These are phyloP conservation scores for Boletus semigastroideus DNA, from an alignment of 1,284 basidiomycete genomes.

Conservation along the genomic window DNA sequence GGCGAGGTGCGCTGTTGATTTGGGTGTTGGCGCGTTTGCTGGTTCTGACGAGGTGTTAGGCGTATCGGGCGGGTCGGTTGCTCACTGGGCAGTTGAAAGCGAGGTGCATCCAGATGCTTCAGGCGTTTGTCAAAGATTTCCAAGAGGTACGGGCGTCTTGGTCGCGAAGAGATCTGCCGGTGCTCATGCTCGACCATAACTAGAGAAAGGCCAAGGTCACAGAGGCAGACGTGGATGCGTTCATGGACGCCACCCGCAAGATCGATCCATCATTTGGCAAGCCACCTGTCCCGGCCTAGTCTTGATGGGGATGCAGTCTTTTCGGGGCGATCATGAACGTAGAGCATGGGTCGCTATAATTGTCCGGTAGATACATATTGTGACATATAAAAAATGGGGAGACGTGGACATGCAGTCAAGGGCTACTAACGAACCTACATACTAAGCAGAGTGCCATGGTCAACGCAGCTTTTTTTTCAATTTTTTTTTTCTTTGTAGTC, in stretches of 20 bases:
- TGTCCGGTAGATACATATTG: not conserved
- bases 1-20: conserved; percentile 72
- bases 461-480: conserved; percentile 16
- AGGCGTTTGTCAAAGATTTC: conserved; percentile 85
- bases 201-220: conserved; percentile 83
- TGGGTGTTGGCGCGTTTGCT: not conserved
- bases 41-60: conserved; percentile 44
- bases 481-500: too few species aligned
- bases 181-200: conserved; percentile 2
- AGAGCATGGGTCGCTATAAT: not conserved
- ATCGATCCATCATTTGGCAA: conserved; percentile 61
- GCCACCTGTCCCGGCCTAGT: not conserved
- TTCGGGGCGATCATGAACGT: not conserved
- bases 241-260: conserved; percentile 84
- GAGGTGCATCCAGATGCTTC: conserved; percentile 82
- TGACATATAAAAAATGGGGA: not conserved
- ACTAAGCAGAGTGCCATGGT: conserved; percentile 2
- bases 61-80: conserved; percentile 88
- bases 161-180: not conserved
- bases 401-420: conserved; percentile 2
- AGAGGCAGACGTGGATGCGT: conserved; percentile 73
- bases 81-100: conserved; percentile 94
- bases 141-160: conserved; percentile 67
- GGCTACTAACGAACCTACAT: not conserved
- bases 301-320: not conserved